Evolutionary conservation across 1,284 basidiomycete species (phyloP), one percentile per base, ranked within the genome.

Genomic region (Ustilago nuda): DNA sequence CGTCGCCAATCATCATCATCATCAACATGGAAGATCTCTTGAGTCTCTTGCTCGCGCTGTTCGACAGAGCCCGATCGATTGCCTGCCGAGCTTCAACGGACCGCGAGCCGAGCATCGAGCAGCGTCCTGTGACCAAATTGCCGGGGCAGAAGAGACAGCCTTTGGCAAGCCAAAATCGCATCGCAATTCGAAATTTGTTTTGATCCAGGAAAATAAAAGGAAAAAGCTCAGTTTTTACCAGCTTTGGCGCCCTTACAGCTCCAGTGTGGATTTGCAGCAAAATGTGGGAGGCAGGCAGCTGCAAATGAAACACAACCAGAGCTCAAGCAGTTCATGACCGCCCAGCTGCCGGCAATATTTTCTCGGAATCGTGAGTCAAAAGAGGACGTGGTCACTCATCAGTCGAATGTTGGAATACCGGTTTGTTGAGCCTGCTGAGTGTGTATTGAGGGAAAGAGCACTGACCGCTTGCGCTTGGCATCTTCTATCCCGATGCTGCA

Each of bases 401-500:
- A 45, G 19, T 15, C 39, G 17, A 15, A 17, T 41, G 39, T 41
- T 41, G 39, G 39, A 41, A 13, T 41, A 15, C 39, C 39, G 39
- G 15, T 41, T 17, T 13, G 17, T 41, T 41, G 39, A 41, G 23
- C 23, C 23, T 27, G 23, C 23, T 27, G 23, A 27, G 23, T 27
- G 23, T 27, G 3, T 27, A 3, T 27, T 27, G 23, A 27, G 23
- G 3, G 23, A 27, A 27, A 27, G 23, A 27, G 39, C 39, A 41
- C 39, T 41, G 39, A 15, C 39, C 55, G 37, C 13, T 33, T 56
- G 27, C n/a, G 39, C 37, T 45, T 56, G 55, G 37, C 27, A 19
- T 45, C 13, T 30, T 45, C 55, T 37, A 17, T 56, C 41, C 55
- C 39, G 30, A 45, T 56, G 55, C 39, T 56, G 55, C 39, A 45